Base-by-base conservation (phyloP, 2,329 filamentous ascomycete genomes). In the Orbilia oligospora region DNA sequence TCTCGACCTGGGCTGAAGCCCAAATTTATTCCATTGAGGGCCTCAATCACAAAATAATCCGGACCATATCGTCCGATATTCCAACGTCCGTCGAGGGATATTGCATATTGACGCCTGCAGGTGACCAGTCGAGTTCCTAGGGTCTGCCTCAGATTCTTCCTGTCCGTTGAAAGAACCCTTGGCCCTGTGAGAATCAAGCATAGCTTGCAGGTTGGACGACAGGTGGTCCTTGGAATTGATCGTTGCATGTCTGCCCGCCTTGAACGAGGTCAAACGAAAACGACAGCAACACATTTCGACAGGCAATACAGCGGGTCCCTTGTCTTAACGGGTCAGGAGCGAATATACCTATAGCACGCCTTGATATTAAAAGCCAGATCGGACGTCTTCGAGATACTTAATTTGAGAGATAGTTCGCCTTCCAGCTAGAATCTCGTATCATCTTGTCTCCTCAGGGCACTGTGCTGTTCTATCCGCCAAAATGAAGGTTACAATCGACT, bases 401-500 rank as follows among this genome's bases (percentile, higher is more conserved):
- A 27, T 18, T 46, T 18, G 14, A 14, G n/a, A 49, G 44, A 30
- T 12, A 44, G 56, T 18, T 18, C 51, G 33, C 12, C 18, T 16
- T 55, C 18, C n/a, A 55, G 51, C 8, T 33, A 41, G 9, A 9
- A 41, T 41, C 38, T n/a, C n/a, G n/a, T n/a, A n/a, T n/a, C 22
- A 30, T 30, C 10, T 30, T 22, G 4, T 53, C 9, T 1, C 9
- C 4, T 14, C 10, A 27, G 48, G 20, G 12, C 20, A 14, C 36
- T 18, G 24, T 5, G 9, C 22, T 8, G 27, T 36, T 18, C 5
- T 14, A 9, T 14, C 5, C 20, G 1, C 22, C 48, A 65, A 65
- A 14, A 77, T 77, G 73, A 77, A 77, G 73, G 41, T 77, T 53
- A 61, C 58, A 33, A 12, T 77, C 12, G 66, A 71, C 14, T 58